Conservation (phyloP, 805 yeast species). For the Wickerhamiella azyma region DNA sequence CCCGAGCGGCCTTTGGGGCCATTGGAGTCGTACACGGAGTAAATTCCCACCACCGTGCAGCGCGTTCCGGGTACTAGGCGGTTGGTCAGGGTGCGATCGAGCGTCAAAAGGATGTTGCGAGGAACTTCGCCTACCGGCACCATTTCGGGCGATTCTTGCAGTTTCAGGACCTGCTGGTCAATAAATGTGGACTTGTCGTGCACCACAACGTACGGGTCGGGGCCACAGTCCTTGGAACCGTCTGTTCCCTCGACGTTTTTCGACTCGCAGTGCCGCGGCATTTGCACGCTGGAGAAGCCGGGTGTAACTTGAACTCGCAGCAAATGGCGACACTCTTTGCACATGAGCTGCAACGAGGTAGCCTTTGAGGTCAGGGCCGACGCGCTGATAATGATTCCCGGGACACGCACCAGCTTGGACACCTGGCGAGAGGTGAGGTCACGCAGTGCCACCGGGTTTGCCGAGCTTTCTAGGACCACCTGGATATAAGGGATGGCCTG, state of each 20-base stretch:
- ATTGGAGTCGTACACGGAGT: constrained; percentile 67
- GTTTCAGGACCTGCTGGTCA: constrained; percentile 85
- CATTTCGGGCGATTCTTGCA: constrained; percentile 96
- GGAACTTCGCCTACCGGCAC: constrained; percentile 99
- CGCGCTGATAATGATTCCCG: constrained; percentile 87
- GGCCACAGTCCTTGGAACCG: constrained; percentile 51
- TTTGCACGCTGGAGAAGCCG: constrained; percentile 55
- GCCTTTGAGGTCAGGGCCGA: constrained; percentile 83
- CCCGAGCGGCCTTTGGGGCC: constrained; percentile 31
- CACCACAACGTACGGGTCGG: constrained; percentile 82
- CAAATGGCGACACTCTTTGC: constrained; percentile 78
- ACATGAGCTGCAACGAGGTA: constrained; percentile 66
- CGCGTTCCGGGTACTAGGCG: constrained; percentile 89
- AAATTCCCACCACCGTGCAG: constrained; percentile 83
- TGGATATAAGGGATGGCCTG: constrained; percentile 63
- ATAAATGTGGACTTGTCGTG: constrained; percentile 90
- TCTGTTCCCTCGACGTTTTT: constrained; percentile 32
- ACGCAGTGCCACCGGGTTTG: constrained; percentile 61
- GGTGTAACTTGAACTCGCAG: constrained; percentile 46
- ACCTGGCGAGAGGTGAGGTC: constrained; percentile 77
- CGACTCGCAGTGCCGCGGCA: constrained; percentile 56
- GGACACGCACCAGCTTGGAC: constrained; percentile 74
- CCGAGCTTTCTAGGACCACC: constrained; percentile 57
- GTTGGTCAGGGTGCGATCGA: constrained; percentile 82
- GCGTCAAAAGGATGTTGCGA: constrained; percentile 72